Percentiles rank a stretch among this genome's conserved stretches.
These are phyloP conservation scores for Eucalyptus pumila DNA, from an alignment of 345 rosid species.

Conservation along the genomic window DNA sequence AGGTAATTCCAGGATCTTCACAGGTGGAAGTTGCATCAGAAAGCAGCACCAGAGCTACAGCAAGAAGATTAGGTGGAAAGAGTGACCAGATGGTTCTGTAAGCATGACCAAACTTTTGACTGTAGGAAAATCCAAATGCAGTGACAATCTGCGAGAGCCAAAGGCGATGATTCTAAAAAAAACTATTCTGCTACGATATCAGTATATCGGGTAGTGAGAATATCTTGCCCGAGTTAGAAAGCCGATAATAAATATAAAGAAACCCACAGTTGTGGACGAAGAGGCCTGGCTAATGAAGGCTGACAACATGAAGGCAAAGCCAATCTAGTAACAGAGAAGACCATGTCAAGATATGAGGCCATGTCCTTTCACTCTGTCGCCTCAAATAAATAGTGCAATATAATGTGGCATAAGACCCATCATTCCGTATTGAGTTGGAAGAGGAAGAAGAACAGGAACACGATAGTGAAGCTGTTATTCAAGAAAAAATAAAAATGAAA, in stretches of 20 bases:
- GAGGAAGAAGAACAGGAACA: constrained; percentile 64
- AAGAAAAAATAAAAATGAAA: constrained; percentile 82
- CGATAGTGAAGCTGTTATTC: constrained; percentile 60
- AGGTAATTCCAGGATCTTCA: constrained; percentile 67
- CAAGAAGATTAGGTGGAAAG: constrained; percentile 90
- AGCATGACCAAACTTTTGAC: neutral
- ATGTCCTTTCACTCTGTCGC: neutral
- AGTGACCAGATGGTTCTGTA: constrained; percentile 57
- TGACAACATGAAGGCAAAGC: constrained; percentile 78
- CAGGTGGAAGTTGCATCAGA: constrained; percentile 58
- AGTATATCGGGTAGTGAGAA: neutral
- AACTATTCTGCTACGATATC: neutral
- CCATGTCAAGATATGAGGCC: neutral
- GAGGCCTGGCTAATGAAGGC: constrained; percentile 75
- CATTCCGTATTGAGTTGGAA: constrained; percentile 76
- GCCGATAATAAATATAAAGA: constrained; percentile 64
- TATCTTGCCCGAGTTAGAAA: constrained; percentile 67
- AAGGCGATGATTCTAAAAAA: neutral
- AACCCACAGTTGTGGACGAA: constrained; percentile 67
- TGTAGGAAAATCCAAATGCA: constrained; percentile 53
- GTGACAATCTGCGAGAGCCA: constrained; percentile 40
- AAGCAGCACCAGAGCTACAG: constrained; percentile 39
- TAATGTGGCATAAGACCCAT: neutral
- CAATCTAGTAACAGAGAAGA: constrained; percentile 31
- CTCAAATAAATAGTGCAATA: neutral